A percentile compares a stretch with the other conserved stretches of the same genome.
Evolutionary conservation across 2,329 filamentous ascomycete species (phyloP).

Genomic region (Helicocarpus griseus): DNA sequence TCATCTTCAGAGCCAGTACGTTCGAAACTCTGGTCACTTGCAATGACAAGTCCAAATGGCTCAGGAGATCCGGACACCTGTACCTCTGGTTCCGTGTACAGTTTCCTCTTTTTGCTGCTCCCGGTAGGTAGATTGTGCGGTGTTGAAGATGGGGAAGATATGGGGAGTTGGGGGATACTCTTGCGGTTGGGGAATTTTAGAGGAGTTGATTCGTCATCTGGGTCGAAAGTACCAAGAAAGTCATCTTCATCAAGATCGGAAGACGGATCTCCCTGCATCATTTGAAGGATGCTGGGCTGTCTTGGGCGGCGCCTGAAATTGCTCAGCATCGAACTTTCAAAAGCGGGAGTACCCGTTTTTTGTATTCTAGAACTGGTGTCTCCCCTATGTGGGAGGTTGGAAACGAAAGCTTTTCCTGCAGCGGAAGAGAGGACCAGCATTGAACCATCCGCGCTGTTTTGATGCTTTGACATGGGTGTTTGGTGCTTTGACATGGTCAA

Average conservation of each 20-base stretch:
- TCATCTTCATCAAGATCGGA: slow-evolving; percentile 30
- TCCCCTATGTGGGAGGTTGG: slow-evolving; percentile 5
- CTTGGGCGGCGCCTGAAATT: slow-evolving; percentile 35
- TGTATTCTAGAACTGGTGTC: slow-evolving; percentile 10
- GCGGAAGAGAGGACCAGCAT: background rate
- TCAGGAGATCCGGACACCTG: slow-evolving; percentile 21
- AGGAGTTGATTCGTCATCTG: slow-evolving; percentile 38
- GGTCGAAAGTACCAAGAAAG: slow-evolving; percentile 33
- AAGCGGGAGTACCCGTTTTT: slow-evolving; percentile 28
- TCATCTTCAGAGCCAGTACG: slow-evolving; percentile 6
- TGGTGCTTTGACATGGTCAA: background rate
- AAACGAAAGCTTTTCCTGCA: background rate
- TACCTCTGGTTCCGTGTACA: slow-evolving; percentile 9
- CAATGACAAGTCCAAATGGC: slow-evolving; percentile 14
- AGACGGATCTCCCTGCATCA: slow-evolving; percentile 31
- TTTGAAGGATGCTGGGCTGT: slow-evolving; percentile 36
- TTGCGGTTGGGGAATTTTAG: slow-evolving; percentile 27
- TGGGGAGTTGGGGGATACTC: slow-evolving; percentile 18
- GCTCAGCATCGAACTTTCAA: slow-evolving; percentile 34
- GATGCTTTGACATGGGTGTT: background rate
- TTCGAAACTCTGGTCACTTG: slow-evolving; percentile 4
- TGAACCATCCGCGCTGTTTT: background rate
- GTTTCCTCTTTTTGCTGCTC: background rate
- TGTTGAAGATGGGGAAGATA: slow-evolving; percentile 17
- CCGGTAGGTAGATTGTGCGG: slow-evolving; percentile 9